A percentile compares a stretch with the other conserved stretches of the same genome.
phyloP scores from a whole-genome alignment of 2,329 filamentous ascomycete species.

The Albophoma yamanashiensis region DNA sequence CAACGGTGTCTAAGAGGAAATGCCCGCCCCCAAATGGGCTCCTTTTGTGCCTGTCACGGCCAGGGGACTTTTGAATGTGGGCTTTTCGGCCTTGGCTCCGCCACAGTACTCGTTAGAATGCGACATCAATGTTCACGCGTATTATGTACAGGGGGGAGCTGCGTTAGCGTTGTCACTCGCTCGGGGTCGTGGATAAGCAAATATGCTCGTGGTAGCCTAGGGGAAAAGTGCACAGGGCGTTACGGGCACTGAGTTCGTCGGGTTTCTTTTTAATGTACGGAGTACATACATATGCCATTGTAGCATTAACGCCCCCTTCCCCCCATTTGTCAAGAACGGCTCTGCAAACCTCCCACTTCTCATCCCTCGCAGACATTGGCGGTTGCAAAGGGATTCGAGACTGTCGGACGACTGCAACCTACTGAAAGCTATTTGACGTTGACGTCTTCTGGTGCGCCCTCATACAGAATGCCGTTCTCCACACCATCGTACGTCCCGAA shows the following conservation, averaged over 20 bases:
- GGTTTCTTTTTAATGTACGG: too few relatives aligned
- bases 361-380: background rate
- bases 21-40: too few relatives aligned
- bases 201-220: background rate
- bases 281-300: too few relatives aligned
- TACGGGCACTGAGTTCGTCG: background rate
- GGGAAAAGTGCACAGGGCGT: background rate
- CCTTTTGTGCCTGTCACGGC: background rate
- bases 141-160: background rate
- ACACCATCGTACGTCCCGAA: constrained; percentile 6
- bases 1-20: background rate
- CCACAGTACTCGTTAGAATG: background rate
- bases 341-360: background rate
- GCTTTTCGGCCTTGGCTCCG: background rate
- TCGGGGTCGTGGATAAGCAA: too few relatives aligned
- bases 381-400: background rate
- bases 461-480: constrained; percentile 6
- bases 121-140: background rate
- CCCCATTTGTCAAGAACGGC: too few relatives aligned
- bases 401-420: background rate
- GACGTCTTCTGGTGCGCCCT: too few relatives aligned
- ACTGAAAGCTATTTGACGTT: background rate
- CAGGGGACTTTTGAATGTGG: background rate
- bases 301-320: too few relatives aligned
- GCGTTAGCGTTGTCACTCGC: background rate